A percentile compares a stretch with the other conserved stretches of the same genome.
Conservation (phyloP, 23 red algal species). For the Pyropia haitanensis region DNA sequence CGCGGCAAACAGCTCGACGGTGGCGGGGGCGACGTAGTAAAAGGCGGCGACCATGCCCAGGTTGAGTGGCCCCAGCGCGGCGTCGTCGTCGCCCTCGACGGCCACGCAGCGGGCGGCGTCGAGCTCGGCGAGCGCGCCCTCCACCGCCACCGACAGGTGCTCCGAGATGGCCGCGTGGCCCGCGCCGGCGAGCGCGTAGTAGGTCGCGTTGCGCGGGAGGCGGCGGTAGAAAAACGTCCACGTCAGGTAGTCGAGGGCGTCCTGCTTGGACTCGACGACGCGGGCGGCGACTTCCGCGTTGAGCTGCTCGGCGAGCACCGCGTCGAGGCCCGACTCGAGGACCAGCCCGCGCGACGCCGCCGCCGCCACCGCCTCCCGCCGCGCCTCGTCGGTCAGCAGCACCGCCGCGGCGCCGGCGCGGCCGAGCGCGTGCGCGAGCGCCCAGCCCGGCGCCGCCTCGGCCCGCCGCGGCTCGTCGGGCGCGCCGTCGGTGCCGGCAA, state of each 20-base stretch:
- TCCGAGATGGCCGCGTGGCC: conserved; percentile 45
- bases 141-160: conserved; percentile 65
- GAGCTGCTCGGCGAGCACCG: conserved; percentile 55
- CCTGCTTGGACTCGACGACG: conserved; percentile 75
- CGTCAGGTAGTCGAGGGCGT: conserved; percentile 81
- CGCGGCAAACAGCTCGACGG: conserved; percentile 67
- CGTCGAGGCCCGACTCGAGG: conserved; percentile 58
- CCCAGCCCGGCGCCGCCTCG: too few species aligned
- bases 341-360: neutral
- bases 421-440: too few species aligned
- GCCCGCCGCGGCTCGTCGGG: too few species aligned
- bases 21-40: conserved; percentile 64
- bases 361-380: too few species aligned
- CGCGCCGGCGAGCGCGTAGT: conserved; percentile 45
- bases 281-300: conserved; percentile 77
- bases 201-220: conserved; percentile 72
- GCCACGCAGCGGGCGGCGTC: conserved; percentile 68
- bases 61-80: conserved; percentile 44
- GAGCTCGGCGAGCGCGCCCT: conserved; percentile 50
- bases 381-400: too few species aligned
- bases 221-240: conserved; percentile 92
- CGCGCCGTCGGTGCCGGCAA: conserved; percentile 30
- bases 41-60: conserved; percentile 73
- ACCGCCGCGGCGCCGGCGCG: too few species aligned
- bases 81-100: conserved; percentile 34